These are phyloP conservation scores for Tetrapisispora nanseiensis DNA, from an alignment of 805 yeast species.

Conservation along the genomic window DNA sequence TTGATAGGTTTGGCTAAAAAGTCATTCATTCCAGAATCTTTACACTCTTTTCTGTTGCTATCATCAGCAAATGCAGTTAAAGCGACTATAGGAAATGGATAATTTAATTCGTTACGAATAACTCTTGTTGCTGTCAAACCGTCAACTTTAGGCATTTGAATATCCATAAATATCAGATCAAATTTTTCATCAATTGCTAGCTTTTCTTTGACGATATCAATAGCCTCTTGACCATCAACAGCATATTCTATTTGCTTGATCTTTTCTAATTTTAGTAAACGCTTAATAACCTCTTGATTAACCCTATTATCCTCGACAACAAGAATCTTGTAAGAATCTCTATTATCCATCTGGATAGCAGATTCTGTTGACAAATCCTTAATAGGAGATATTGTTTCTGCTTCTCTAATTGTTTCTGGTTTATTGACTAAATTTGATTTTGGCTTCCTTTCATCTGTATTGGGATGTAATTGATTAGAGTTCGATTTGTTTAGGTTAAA, in stretches of 20 bases:
- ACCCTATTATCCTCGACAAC: conserved; percentile 93
- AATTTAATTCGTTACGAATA: conserved; percentile 55
- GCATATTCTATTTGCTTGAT: conserved; percentile 64
- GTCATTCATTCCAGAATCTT: conserved; percentile 87
- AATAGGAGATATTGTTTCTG: conserved; percentile 12
- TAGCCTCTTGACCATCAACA: conserved; percentile 85
- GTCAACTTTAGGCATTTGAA: conserved; percentile 92
- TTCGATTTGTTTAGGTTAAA: conserved; percentile 18
- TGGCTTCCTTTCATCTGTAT: background rate
- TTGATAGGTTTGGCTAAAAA: conserved; percentile 83
- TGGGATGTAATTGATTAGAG: conserved; percentile 19
- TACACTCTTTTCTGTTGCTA: conserved; percentile 75
- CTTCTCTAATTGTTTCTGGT: background rate
- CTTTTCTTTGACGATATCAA: conserved; percentile 49
- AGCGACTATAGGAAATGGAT: conserved; percentile 75
- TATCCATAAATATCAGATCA: conserved; percentile 89
- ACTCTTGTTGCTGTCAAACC: conserved; percentile 76
- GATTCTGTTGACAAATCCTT: conserved; percentile 22
- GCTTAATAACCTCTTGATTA: conserved; percentile 83
- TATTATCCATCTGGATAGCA: conserved; percentile 8
- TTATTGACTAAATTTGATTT: conserved; percentile 1
- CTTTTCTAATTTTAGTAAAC: conserved; percentile 85
- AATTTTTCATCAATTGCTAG: conserved; percentile 34
- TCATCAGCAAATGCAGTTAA: conserved; percentile 94
- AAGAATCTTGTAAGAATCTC: conserved; percentile 27